Evolutionary conservation across 805 yeast species (phyloP), one percentile per base, ranked within the genome.

Genomic region (Osmozyma mogii): DNA sequence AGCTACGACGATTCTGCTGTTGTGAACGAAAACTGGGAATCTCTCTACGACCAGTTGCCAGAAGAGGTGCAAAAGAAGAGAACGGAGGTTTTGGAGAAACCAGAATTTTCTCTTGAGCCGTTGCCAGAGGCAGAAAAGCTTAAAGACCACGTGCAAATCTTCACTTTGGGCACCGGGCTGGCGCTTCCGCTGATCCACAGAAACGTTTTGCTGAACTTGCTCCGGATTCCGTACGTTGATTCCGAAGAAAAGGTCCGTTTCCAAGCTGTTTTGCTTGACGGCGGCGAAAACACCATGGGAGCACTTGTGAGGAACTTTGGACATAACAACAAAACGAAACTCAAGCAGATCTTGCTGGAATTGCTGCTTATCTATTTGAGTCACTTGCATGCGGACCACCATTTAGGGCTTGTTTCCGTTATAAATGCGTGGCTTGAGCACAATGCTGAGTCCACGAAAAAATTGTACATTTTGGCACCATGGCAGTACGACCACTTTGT

Each of bases 371-470:
- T 89, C 13, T 83, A 73, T 45, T 59, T 92, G 31, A 81, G 94
- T 43, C 99, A 92, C 61, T 62, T 89, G 44, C 99, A 92, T 55
- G 98, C 97, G 0, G 99, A 92, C 51, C 99, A 92, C 52, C 96
- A 89, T 53, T 58, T 92, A 24, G 99, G 99, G 0, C 64, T 83
- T 4, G 58, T 81, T 6, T 70, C 84, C 4, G 52, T 92, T 3
- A 62, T 92, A 16, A 62, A 65, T 22, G 75, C 73, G 39, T 88
- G 96, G 94, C 63, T 70, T 34, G 48, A 54, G 18, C 50, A 57
- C 9, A 62, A 70, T 35, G 32, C 34, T 7, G 38, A 54, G 9
- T 44, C 56, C 4, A 33, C 45, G 11, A 49, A 45, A 21, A 58
- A 52, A 13, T 55, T 89, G 8, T 73, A 68, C 38, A 48, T 89